These are phyloP conservation scores for Verticillium nonalfalfae DNA, from an alignment of 2,329 filamentous ascomycete genomes.

Conservation along the genomic window DNA sequence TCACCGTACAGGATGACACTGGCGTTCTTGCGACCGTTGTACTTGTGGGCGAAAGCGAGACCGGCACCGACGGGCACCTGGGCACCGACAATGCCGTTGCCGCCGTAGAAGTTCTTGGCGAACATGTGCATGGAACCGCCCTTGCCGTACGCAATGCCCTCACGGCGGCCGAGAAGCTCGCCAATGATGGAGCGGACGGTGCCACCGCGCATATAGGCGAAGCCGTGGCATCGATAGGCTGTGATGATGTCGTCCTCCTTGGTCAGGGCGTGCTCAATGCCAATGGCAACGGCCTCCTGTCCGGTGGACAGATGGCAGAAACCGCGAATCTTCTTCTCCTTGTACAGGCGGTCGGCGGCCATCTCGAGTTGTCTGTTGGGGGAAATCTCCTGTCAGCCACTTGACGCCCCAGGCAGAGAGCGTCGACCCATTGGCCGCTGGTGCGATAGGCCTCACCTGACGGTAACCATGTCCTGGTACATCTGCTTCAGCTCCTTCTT, in stretches of 20 bases:
- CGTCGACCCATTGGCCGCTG: background rate
- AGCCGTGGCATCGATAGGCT: slow-evolving; percentile 98
- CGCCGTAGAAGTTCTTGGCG: slow-evolving; percentile 93
- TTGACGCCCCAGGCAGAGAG: background rate
- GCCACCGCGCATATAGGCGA: slow-evolving; percentile 91
- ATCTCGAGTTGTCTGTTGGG: slow-evolving; percentile 90
- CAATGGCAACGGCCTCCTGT: slow-evolving; percentile 94
- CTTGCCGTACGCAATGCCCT: slow-evolving; percentile 98
- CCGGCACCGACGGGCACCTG: slow-evolving; percentile 97
- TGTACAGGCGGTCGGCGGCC: slow-evolving; percentile 98
- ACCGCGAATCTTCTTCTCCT: slow-evolving; percentile 99
- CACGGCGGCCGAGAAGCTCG: slow-evolving; percentile 88
- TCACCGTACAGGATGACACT: slow-evolving; percentile 93
- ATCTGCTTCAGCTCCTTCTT: slow-evolving; percentile 99
- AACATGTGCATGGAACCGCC: slow-evolving; percentile 99
- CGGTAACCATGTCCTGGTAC: slow-evolving; percentile 95
- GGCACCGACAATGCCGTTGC: slow-evolving; percentile 97
- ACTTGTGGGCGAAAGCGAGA: slow-evolving; percentile 95
- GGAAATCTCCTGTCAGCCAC: slow-evolving; percentile 5
- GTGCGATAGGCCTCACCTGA: slow-evolving; percentile 61
- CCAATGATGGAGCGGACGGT: slow-evolving; percentile 89
- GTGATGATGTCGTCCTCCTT: slow-evolving; percentile 94
- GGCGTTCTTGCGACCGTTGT: slow-evolving; percentile 79
- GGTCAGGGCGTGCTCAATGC: slow-evolving; percentile 93
- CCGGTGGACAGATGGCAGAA: slow-evolving; percentile 99